These are phyloP conservation scores for Petrea volubilis DNA, from an alignment of 257 asterid genomes.

Conservation along the genomic window DNA sequence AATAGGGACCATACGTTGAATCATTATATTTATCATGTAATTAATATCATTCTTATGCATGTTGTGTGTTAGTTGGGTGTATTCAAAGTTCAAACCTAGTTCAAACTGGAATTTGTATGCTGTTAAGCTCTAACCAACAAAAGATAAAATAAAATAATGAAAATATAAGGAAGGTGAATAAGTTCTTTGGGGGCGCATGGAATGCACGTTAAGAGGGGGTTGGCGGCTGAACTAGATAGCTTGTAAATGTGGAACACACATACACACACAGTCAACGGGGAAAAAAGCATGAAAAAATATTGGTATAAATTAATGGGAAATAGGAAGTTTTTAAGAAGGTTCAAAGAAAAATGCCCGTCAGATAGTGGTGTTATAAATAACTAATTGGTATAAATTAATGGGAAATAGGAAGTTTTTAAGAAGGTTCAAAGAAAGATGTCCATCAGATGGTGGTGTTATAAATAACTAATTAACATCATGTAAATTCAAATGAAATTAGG, in stretches of 20 bases:
- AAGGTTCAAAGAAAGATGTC: not conserved
- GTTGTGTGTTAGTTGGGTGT: too few relatives aligned
- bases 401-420: not conserved
- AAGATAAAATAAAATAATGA: too few relatives aligned
- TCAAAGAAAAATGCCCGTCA: not conserved
- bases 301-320: not conserved
- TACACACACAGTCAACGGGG: not conserved
- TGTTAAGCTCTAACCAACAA: too few relatives aligned
- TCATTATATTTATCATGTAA: too few relatives aligned
- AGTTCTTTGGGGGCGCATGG: too few relatives aligned
- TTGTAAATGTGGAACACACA: not conserved
- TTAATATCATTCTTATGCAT: too few relatives aligned
- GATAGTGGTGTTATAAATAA: not conserved
- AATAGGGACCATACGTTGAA: too few relatives aligned
- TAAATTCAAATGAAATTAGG: not conserved
- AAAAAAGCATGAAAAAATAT: not conserved
- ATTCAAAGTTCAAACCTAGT: too few relatives aligned
- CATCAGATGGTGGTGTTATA: not conserved
- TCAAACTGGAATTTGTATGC: too few relatives aligned
- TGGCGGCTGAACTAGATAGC: too few relatives aligned
- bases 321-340: not conserved
- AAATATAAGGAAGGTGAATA: too few relatives aligned
- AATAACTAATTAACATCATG: not conserved
- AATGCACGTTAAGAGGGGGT: too few relatives aligned
- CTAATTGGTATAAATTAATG: not conserved